Evolutionary conservation across 768 basidiomycete genomes (phyloP).

Genomic region (Cantharellus anzutake): DNA sequence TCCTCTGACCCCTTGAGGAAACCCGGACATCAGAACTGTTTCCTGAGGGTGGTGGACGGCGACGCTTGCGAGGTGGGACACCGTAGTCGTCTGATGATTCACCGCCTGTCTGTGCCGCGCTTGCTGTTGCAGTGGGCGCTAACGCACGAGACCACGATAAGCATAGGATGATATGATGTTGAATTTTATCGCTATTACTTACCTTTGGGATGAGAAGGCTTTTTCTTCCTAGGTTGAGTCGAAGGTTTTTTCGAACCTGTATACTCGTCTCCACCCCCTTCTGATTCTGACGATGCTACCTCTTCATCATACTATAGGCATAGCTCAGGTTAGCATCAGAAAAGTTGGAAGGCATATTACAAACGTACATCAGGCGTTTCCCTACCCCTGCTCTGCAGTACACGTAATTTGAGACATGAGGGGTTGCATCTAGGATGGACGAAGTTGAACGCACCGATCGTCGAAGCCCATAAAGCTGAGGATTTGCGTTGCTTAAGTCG

Average conservation of each 20-base stretch:
- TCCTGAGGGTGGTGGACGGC: conserved; percentile 1
- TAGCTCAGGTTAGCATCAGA: no score
- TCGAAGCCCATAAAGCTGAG: conserved; percentile 14
- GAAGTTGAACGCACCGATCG: conserved; percentile 11
- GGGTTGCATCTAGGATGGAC: neutral
- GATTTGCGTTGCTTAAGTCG: conserved; percentile 10
- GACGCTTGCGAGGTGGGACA: conserved; percentile 42
- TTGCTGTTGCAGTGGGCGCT: conserved; percentile 12
- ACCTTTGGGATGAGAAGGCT: conserved; percentile 5
- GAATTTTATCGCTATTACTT: conserved; percentile 1
- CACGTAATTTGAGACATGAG: neutral
- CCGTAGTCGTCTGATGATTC: conserved; percentile 41
- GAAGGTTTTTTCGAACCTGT: neutral
- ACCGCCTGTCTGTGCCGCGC: conserved; percentile 62
- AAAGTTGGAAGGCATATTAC: neutral
- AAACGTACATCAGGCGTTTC: neutral
- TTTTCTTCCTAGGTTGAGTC: neutral
- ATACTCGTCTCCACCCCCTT: neutral
- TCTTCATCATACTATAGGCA: no score
- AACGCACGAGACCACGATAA: neutral
- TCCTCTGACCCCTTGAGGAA: conserved; percentile 52
- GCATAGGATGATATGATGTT: neutral
- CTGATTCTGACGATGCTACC: neutral
- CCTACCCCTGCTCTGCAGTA: neutral
- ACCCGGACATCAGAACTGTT: conserved; percentile 42